Base-by-base conservation (phyloP, 768 basidiomycete genomes). In the Russula griseocarnosa region DNA sequence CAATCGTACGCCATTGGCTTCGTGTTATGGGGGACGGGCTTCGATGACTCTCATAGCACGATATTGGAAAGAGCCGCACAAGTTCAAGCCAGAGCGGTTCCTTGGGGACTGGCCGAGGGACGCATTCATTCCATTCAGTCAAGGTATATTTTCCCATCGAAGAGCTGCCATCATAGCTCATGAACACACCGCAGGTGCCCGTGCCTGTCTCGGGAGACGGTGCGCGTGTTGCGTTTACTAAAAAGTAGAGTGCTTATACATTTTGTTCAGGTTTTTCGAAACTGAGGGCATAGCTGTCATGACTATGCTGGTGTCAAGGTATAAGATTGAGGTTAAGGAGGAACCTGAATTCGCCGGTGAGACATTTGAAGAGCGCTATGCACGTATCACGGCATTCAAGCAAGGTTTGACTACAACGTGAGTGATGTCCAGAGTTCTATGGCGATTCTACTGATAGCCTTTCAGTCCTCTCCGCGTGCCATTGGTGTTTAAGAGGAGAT, bases 21-120 rank as follows among this genome's bases (percentile, higher is more conserved):
- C 5, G 4, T 47, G 11, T 47, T 4, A 22, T 6, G 22, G 9
- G 28, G 18, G 5, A n/a, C 20, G 26, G 2, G 28, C 34, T 38
- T 24, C 46, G 20, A 62, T 14, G 20, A 7, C 34, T 51, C 10
- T 22, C 36, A 20, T 63, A 84, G 83, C 83, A 22, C 76, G 77
- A 32, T 83, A 83, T 68, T 85, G 84, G 83, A 71, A 79, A 50
- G 77, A 84, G 46, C 83, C 84, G 4, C 63, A 79, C 32, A 67
- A 66, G 10, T 85, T 83, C 71, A 76, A 74, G 13, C 77, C 77
- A 8, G 70, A 72, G 36, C 68, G 77, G 38, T 77, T 77, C 66
- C 58, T 76, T 3, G 69, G 68, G 26, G 71, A 72, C 55, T 77
- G 71, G 69, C 66, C 72, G 11, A 67, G 67, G 57, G 74, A 76